Base-by-base conservation (phyloP, 1,284 basidiomycete species). In the Puccinia horiana region DNA sequence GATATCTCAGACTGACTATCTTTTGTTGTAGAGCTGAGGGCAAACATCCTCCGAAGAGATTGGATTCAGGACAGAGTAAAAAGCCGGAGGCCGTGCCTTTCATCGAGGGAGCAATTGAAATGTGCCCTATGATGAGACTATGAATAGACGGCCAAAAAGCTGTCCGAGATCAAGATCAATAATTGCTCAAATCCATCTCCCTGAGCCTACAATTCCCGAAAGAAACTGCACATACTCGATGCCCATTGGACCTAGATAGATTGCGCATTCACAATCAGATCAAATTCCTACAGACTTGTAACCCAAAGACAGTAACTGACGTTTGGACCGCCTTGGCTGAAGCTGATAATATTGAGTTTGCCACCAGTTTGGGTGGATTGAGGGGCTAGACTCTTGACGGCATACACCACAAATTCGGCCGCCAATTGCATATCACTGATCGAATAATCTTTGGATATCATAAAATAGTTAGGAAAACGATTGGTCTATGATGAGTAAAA, bases 391-490 rank as follows among this genome's bases (percentile, higher is more conserved):
- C 44, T 35, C 32, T 83, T 72, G 79, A 87, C 84, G 56, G 82
- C 84, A 83, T 85, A 85, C 18, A 86, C 87, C 77, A 87, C 85
- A 82, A 86, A 87, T 75, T 87, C 86, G 44, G 85, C 84, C 4
- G 83, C 84, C 3, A 84, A 56, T 77, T 88, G 87, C 4, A 84
- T 85, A 77, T 88, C 87, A 20, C 76, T 72, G 44, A 86, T 79
- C 2, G 84, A 83, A 8, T 85, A 82, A 23, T 81, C 65, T 78
- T 4, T 16, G 9, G 18, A 4, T 42, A 58, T 23, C 9, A 37
- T 6, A 56, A 9, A 47, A 73, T 9, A 44, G 32, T 44, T 37
- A n/a, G 40, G 16, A n/a, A 37, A 29, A 0, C 16, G 26, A 37
- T 61, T 12, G 42, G 16, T 23, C 58, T 26, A 65, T 26, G 9